These are phyloP conservation scores for Dovyalis caffra DNA, from an alignment of 345 rosid species.

Conservation along the genomic window DNA sequence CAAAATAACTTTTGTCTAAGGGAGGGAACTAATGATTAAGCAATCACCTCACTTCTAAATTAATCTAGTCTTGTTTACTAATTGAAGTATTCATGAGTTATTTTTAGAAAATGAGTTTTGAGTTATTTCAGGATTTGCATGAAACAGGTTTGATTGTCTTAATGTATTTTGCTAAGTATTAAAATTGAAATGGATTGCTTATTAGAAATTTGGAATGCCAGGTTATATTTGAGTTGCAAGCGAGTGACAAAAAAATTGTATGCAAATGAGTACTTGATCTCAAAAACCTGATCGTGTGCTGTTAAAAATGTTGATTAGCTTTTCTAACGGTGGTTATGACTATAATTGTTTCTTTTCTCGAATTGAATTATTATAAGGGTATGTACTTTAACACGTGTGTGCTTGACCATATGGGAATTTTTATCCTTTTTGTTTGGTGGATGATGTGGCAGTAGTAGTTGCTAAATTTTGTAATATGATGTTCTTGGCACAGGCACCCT, in stretches of 20 bases:
- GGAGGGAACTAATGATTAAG: too few relatives aligned
- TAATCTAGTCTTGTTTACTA: neutral
- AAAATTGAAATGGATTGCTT: neutral
- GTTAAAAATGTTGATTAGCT: neutral
- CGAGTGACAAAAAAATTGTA: neutral
- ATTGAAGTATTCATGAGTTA: neutral
- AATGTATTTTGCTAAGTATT: neutral
- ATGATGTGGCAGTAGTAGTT: neutral
- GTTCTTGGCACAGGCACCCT: conserved; percentile 65
- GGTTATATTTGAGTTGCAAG: too few relatives aligned
- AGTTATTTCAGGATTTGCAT: neutral
- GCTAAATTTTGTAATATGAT: conserved; percentile 17
- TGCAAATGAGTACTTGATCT: neutral
- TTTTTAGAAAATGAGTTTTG: neutral
- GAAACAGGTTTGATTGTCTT: neutral
- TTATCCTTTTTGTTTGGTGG: neutral
- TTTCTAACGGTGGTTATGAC: neutral
- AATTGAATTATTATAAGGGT: neutral
- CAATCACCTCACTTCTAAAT: neutral
- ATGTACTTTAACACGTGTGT: neutral
- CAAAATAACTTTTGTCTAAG: too few relatives aligned
- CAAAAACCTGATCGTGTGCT: neutral
- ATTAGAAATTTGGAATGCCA: neutral
- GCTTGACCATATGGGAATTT: neutral
- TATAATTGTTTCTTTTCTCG: neutral